Evolutionary conservation across 78 protist species (phyloP).

Genomic region (slime mould (Dictyostelium discoideum)): DNA sequence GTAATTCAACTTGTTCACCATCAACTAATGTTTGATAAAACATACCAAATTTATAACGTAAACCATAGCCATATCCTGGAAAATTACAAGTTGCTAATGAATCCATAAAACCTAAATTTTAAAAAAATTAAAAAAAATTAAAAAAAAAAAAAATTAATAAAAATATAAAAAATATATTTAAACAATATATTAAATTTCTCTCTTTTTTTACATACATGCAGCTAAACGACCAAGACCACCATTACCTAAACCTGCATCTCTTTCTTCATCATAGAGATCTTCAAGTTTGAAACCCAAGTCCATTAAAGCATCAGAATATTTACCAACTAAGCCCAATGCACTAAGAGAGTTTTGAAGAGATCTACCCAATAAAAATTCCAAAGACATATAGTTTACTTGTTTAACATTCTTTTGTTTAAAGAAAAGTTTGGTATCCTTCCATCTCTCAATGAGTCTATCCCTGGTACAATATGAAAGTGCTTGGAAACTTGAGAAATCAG

Average conservation of each 20-base stretch:
- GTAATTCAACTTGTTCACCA: constrained; percentile 93
- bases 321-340: constrained; percentile 85
- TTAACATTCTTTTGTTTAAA: constrained; percentile 72
- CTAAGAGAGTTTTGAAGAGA: constrained; percentile 85
- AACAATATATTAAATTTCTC: no score
- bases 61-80: constrained; percentile 96
- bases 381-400: constrained; percentile 80
- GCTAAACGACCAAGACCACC: constrained; percentile 98
- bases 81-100: constrained; percentile 93
- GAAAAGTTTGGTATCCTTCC: constrained; percentile 85
- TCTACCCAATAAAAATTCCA: constrained; percentile 97
- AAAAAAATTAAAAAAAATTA: no score
- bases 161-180: no score
- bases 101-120: constrained; percentile 85
- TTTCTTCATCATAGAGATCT: constrained; percentile 92
- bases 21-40: constrained; percentile 91
- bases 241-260: constrained; percentile 98
- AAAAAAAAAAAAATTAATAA: no score
- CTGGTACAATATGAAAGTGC: constrained; percentile 80
- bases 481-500: constrained; percentile 58
- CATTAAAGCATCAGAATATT: constrained; percentile 84
- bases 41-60: constrained; percentile 89
- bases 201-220: constrained; percentile 86
- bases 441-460: constrained; percentile 84
- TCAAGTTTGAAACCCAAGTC: constrained; percentile 86